Evolutionary conservation across 192 early-diverging fungal species (phyloP).

Genomic region (Phlyctochytrium bullatum): DNA sequence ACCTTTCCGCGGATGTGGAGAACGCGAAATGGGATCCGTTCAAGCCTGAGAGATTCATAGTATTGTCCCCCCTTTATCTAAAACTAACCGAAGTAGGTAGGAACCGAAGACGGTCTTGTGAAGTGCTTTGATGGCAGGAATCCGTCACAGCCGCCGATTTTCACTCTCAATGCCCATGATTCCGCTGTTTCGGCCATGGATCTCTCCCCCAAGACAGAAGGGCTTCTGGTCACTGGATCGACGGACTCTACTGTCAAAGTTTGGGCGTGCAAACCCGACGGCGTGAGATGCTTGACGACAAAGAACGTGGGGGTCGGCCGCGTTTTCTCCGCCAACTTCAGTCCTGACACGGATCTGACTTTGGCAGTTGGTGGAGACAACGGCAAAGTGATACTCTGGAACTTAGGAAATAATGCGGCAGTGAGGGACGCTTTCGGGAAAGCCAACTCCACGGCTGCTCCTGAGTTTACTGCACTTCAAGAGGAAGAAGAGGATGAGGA

Average conservation of each 20-base stretch:
- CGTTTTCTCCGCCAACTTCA: constrained; percentile 84
- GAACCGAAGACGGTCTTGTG: constrained; percentile 89
- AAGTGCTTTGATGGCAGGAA: constrained; percentile 82
- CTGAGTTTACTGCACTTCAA: not conserved
- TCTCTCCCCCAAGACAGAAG: constrained; percentile 72
- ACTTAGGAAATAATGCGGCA: constrained; percentile 83
- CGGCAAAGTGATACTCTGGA: constrained; percentile 91
- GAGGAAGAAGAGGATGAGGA: constrained; percentile 19
- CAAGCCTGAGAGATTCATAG: constrained; percentile 60
- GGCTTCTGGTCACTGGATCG: constrained; percentile 88
- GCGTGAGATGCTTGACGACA: constrained; percentile 79
- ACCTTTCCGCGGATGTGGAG: constrained; percentile 84
- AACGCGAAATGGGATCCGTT: constrained; percentile 89
- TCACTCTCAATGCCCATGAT: constrained; percentile 92
- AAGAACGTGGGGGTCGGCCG: constrained; percentile 78
- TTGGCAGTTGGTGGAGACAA: constrained; percentile 84
- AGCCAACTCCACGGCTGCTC: constrained; percentile 1
- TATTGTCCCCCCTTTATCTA: constrained; percentile 6
- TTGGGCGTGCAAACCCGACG: constrained; percentile 76
- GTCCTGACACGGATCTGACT: constrained; percentile 88
- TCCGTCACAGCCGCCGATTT: constrained; percentile 56
- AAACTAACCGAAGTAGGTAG: constrained; percentile 40
- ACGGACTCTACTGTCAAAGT: constrained; percentile 90
- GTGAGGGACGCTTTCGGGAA: constrained; percentile 64
- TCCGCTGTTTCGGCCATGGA: constrained; percentile 84